Evolutionary conservation across 2,329 filamentous ascomycete species (phyloP).

Genomic region (Berkeleyomyces basicola): DNA sequence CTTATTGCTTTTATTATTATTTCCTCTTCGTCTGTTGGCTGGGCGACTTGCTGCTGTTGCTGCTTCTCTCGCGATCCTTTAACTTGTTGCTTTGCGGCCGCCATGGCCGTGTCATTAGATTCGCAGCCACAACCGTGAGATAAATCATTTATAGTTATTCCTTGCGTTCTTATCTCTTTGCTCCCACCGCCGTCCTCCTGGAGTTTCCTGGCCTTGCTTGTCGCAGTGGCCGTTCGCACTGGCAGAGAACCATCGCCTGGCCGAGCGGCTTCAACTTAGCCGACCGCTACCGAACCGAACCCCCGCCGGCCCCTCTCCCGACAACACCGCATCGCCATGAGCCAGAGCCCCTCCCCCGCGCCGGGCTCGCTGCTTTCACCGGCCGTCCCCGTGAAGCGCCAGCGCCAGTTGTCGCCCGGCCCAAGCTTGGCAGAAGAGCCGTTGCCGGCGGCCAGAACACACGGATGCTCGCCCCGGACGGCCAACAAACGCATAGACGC

Average conservation of each 20-base stretch:
- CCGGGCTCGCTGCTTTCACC: background rate
- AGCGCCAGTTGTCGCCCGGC: slow-evolving; percentile 35
- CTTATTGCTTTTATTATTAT: background rate
- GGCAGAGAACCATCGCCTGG: background rate
- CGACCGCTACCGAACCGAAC: slow-evolving; percentile 20
- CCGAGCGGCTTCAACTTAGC: background rate
- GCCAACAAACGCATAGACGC: background rate
- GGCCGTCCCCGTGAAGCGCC: slow-evolving; percentile 37
- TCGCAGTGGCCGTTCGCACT: background rate
- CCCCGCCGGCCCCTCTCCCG: background rate
- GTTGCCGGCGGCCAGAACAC: background rate
- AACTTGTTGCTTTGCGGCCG: background rate
- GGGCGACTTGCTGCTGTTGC: background rate
- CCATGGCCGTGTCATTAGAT: background rate
- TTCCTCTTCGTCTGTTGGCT: slow-evolving; percentile 4
- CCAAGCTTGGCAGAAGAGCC: slow-evolving; percentile 14
- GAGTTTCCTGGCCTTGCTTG: background rate
- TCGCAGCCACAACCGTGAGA: background rate
- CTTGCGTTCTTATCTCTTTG: background rate
- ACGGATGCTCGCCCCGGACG: background rate
- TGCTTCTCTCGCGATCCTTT: background rate
- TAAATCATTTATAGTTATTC: background rate
- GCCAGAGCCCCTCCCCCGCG: background rate
- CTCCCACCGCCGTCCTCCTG: background rate
- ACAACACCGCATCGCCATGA: background rate